A percentile compares a stretch with the other conserved stretches of the same genome.
These are phyloP conservation scores for Boletus sp. DNA, from an alignment of 768 basidiomycete genomes.

Conservation along the genomic window DNA sequence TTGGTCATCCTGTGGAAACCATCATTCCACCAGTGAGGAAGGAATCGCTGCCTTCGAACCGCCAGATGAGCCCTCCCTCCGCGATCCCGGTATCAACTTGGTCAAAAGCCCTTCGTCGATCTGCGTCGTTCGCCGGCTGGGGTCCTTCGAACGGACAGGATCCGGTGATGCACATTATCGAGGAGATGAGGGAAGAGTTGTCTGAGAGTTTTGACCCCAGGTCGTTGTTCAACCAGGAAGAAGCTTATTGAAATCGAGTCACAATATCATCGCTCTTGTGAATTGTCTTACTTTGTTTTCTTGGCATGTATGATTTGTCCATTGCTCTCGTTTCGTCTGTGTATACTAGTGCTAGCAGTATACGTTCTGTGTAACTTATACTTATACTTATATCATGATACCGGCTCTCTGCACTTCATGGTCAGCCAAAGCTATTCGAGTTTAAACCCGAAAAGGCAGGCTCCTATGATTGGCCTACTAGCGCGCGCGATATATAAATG, in stretches of 20 bases:
- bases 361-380: background rate
- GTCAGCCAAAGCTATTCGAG: background rate
- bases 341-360: background rate
- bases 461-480: background rate
- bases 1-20: slow-evolving; percentile 17
- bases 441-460: slow-evolving; percentile 1
- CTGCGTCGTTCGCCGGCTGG: slow-evolving; percentile 24
- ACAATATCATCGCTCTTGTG: background rate
- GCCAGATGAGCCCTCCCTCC: background rate
- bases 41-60: slow-evolving; percentile 12
- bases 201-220: slow-evolving; percentile 17
- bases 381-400: too few species aligned
- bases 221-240: slow-evolving; percentile 13
- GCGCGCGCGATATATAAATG: background rate
- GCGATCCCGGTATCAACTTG: background rate
- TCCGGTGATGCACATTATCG: slow-evolving; percentile 15
- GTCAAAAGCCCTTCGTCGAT: slow-evolving; percentile 23
- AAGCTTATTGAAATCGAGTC: background rate
- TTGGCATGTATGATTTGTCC: background rate
- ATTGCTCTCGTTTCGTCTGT: background rate
- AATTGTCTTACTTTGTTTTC: slow-evolving; percentile 3
- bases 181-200: slow-evolving; percentile 20
- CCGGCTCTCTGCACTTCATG: background rate
- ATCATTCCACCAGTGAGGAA: slow-evolving; percentile 11
- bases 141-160: background rate